These are phyloP conservation scores for Westerdykella sp. DNA, from an alignment of 2,329 filamentous ascomycete species.

Conservation along the genomic window DNA sequence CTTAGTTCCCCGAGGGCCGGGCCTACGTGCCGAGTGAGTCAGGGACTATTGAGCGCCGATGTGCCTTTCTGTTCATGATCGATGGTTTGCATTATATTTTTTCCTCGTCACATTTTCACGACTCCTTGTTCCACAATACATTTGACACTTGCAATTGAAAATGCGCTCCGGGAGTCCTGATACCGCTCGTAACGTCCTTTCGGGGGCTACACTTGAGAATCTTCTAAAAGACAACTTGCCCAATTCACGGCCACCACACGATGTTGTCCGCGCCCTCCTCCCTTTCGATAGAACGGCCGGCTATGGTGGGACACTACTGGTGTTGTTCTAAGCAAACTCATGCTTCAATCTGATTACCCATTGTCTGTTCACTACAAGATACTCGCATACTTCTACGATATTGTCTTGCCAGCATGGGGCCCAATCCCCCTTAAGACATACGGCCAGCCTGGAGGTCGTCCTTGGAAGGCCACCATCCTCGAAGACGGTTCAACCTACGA, in stretches of 20 bases:
- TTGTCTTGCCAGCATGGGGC: not conserved
- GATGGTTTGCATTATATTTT: too few species aligned
- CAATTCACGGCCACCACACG: not conserved
- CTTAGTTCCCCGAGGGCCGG: too few species aligned
- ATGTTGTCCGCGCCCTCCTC: not conserved
- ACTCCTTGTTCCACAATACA: too few species aligned
- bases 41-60: too few species aligned
- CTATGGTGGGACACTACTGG: not conserved
- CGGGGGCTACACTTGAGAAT: too few species aligned
- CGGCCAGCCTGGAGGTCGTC: not conserved
- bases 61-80: too few species aligned
- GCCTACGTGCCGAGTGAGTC: too few species aligned
- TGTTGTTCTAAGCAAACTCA: not conserved
- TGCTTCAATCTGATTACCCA: not conserved
- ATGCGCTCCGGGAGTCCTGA: too few species aligned
- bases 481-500: not conserved
- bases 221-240: too few species aligned
- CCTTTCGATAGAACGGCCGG: not conserved
- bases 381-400: not conserved
- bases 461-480: not conserved
- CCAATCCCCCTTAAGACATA: not conserved
- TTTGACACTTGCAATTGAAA: too few species aligned
- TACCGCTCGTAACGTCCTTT: too few species aligned
- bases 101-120: too few species aligned
- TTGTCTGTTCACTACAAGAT: not conserved